Evolutionary conservation across 2,329 filamentous ascomycete genomes (phyloP).

Genomic region (Curvularia eragrostidis): DNA sequence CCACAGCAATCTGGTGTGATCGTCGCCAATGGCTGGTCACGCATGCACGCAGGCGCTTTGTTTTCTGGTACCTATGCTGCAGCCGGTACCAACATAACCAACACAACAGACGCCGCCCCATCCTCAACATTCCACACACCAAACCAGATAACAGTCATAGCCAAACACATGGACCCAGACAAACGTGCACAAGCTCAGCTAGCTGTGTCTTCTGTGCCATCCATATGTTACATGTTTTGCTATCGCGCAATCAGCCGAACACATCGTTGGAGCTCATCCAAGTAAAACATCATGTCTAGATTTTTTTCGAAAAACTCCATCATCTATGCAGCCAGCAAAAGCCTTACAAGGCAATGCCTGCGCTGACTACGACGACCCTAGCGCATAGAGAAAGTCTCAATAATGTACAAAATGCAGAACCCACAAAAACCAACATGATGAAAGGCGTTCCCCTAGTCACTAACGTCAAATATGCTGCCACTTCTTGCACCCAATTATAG

Average conservation of each 20-base stretch:
- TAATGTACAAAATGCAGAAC: slow-evolving; percentile 26
- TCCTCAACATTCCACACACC: not conserved
- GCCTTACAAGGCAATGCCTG: slow-evolving; percentile 4
- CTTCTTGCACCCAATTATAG: slow-evolving; percentile 14
- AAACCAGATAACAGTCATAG: not conserved
- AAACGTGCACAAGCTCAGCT: not conserved
- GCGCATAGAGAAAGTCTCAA: slow-evolving; percentile 11
- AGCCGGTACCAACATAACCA: not conserved
- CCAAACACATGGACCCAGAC: not conserved
- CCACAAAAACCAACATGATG: slow-evolving; percentile 12
- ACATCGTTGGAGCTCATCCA: not conserved
- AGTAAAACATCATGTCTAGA: slow-evolving; percentile 14
- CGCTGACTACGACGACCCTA: slow-evolving; percentile 11
- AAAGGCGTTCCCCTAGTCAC: not conserved
- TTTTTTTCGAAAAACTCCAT: slow-evolving; percentile 17
- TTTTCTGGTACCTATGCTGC: not conserved
- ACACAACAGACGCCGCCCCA: too few relatives aligned
- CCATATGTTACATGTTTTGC: not conserved
- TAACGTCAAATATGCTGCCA: slow-evolving; percentile 1
- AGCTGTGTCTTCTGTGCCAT: too few relatives aligned
- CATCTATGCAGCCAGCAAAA: slow-evolving; percentile 21
- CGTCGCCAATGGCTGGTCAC: not conserved
- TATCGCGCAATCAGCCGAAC: not conserved
- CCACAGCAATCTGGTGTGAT: slow-evolving; percentile 1
- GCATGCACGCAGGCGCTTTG: not conserved